A percentile compares a stretch with the other conserved stretches of the same genome.
These are phyloP conservation scores for Aspergillus spinulosporus DNA, from an alignment of 2,329 filamentous ascomycete genomes.

Conservation along the genomic window DNA sequence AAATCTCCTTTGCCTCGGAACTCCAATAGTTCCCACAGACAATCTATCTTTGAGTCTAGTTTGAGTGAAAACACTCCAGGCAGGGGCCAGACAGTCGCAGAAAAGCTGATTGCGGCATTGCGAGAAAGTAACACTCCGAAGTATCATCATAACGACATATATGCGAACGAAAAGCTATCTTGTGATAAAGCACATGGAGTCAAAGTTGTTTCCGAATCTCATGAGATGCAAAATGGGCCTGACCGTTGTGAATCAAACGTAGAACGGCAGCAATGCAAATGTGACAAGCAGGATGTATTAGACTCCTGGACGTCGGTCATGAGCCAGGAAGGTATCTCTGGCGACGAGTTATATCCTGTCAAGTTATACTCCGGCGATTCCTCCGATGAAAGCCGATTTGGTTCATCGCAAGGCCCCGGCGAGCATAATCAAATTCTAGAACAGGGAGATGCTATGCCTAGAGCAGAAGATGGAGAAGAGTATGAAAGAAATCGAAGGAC, in stretches of 20 bases:
- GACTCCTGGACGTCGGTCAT: neutral
- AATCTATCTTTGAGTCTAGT: neutral
- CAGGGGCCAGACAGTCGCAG: constrained; percentile 25
- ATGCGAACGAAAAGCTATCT: neutral
- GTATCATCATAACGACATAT: neutral
- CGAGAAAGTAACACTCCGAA: constrained; percentile 1
- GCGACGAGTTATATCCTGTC: neutral
- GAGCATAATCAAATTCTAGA: neutral
- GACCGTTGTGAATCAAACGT: neutral
- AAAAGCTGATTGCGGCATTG: constrained; percentile 28
- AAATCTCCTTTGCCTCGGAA: neutral
- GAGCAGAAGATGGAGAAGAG: neutral
- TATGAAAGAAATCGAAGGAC: neutral
- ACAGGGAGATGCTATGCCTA: neutral
- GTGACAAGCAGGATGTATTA: neutral
- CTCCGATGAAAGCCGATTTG: neutral
- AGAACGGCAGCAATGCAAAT: neutral
- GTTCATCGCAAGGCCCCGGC: neutral
- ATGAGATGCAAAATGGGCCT: neutral
- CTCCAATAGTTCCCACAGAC: neutral
- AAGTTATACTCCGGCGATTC: neutral
- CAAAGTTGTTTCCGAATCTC: neutral
- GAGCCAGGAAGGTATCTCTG: neutral
- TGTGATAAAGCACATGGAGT: neutral
- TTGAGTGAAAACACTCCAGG: constrained; percentile 13